Conservation (phyloP, 1,284 basidiomycete genomes). For the Apiotrichum porosum region DNA sequence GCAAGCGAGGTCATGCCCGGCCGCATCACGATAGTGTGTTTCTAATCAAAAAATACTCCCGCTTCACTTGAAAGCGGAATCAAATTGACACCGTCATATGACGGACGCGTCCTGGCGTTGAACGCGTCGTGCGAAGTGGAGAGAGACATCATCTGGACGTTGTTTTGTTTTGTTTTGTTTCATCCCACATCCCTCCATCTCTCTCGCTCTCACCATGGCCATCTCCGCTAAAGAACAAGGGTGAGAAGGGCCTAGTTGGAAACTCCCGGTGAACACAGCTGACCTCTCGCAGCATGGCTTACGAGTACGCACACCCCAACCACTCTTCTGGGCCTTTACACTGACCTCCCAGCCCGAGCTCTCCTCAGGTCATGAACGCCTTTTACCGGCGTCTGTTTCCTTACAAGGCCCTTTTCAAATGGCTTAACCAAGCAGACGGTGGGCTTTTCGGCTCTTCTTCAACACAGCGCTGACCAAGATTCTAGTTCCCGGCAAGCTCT, state of each 20-base stretch:
- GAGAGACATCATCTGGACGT: no score
- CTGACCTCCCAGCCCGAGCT: conserved; percentile 47
- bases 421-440: conserved; percentile 87
- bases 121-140: no score
- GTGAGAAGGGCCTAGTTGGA: neutral
- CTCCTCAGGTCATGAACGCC: conserved; percentile 68
- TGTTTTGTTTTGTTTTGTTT: no score
- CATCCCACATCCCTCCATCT: no score
- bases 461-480: neutral
- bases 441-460: conserved; percentile 8
- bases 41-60: no score
- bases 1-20: no score
- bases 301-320: conserved; percentile 6
- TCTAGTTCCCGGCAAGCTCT: conserved; percentile 58
- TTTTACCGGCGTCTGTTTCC: conserved; percentile 93
- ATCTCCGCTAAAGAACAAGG: conserved; percentile 8
- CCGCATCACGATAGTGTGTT: no score
- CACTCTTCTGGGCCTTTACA: no score
- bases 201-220: conserved; percentile 4
- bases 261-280: neutral
- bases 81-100: no score
- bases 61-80: no score
- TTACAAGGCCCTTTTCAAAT: conserved; percentile 86
- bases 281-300: conserved; percentile 8
- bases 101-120: no score